Base-by-base conservation (phyloP, 345 rosid species). In the Triadica sebifera region DNA sequence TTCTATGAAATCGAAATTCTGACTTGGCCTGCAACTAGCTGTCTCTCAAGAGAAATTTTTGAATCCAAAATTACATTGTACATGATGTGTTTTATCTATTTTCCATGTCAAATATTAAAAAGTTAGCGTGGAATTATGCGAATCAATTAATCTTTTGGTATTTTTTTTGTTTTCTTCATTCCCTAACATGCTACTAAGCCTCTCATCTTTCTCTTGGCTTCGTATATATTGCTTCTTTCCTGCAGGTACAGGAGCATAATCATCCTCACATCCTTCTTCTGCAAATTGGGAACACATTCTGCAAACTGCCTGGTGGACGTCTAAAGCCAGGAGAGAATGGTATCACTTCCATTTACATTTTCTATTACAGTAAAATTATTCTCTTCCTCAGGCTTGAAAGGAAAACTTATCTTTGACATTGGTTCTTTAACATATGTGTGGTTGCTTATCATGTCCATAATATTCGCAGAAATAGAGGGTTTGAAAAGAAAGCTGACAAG, bases 241-340 rank as follows among this genome's bases (percentile, higher is more conserved):
- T 89, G 74, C 86, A 93, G 99, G 99, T 96, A 64, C 98, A 96
- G 77, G 99, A 93, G 77, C 98, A 96, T 81, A 90, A 89, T 77
- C 98, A 91, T 85, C 99, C 98, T 55, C 97, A 90, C 77, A 93
- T 96, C 81, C 96, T 96, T 70, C 96, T 96, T 53, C 90, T 96
- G 77, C 97, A 96, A 85, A 91, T 91, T 70, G 98, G 99, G 51
- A 91, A 90, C 82, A 93, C 98, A 49, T 93, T 96, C 86, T 91
- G 97, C 86, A 96, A 96, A 85, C 98, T 96, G 83, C 98, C 97
- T 22, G 99, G 99, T 72, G 98, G 98, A 4, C 95, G 97, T 57
- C 74, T 96, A 75, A 96, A 88, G 87, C 96, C 97, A 67, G 97
- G 98, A 78, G 99, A 96, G 81, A 93, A 93, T 77, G 99, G 99